Conservation (phyloP, 345 rosid genomes). For the Murraya paniculata region DNA sequence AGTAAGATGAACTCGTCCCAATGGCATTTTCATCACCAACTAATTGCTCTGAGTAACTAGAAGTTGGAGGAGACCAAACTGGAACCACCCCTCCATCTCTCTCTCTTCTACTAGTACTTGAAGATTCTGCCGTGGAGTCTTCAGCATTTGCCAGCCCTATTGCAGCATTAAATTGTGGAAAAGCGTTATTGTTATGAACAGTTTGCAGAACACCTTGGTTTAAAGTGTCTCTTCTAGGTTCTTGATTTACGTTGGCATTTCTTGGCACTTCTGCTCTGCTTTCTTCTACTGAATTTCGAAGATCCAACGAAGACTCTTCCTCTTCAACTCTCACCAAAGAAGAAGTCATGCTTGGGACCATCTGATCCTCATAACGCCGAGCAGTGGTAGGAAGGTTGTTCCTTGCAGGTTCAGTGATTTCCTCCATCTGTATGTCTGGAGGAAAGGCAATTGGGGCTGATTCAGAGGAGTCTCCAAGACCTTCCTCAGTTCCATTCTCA, state of each 20-base stretch:
- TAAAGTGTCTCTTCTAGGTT: conserved; percentile 42
- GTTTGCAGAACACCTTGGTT: conserved; percentile 37
- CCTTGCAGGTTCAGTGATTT: conserved; percentile 51
- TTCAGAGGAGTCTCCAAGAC: conserved; percentile 92
- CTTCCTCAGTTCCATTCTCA: conserved; percentile 95
- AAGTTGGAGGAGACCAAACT: conserved; percentile 78
- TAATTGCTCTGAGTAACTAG: conserved; percentile 77
- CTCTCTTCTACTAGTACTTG: conserved; percentile 72
- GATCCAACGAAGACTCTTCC: conserved; percentile 62
- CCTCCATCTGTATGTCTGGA: conserved; percentile 69
- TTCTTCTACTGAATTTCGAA: conserved; percentile 49
- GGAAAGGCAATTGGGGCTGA: conserved; percentile 69
- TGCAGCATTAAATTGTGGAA: conserved; percentile 41
- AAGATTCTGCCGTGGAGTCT: conserved; percentile 92
- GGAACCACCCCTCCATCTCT: conserved; percentile 95
- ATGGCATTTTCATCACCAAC: conserved; percentile 75
- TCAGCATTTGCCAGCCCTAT: conserved; percentile 52
- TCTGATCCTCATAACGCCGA: conserved; percentile 82
- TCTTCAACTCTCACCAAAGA: conserved; percentile 71
- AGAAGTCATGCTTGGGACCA: conserved; percentile 95
- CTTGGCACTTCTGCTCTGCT: conserved; percentile 91
- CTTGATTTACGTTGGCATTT: conserved; percentile 48
- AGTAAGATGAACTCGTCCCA: conserved; percentile 63
- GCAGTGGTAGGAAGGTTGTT: conserved; percentile 39
- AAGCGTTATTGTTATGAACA: conserved; percentile 26